phyloP scores from a whole-genome alignment of 495 filamentous ascomycete species.

The Lasiosphaeris hirsuta region DNA sequence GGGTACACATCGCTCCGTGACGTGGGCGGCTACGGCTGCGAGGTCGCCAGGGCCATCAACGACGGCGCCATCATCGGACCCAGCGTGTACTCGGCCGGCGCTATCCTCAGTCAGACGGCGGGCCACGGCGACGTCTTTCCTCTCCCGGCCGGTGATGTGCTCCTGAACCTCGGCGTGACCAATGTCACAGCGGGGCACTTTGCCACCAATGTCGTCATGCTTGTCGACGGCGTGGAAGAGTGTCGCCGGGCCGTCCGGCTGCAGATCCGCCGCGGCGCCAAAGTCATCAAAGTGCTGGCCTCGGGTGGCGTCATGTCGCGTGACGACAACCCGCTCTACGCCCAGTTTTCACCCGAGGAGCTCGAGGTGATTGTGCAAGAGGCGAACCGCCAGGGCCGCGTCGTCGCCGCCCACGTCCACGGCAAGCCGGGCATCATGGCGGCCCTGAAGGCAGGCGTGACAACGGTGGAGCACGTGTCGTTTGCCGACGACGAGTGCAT shows the following conservation, averaged over 20 bases:
- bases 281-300: constrained; percentile 49
- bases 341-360: constrained; percentile 51
- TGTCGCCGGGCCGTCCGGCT: constrained; percentile 45
- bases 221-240: constrained; percentile 49
- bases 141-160: constrained; percentile 33
- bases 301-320: constrained; percentile 46
- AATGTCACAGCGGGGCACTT: constrained; percentile 25
- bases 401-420: constrained; percentile 50
- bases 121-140: constrained; percentile 47
- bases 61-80: constrained; percentile 48
- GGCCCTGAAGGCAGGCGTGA: constrained; percentile 43
- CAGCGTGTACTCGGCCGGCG: constrained; percentile 44
- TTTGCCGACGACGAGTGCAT: constrained; percentile 46
- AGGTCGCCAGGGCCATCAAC: constrained; percentile 41
- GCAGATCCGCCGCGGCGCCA: constrained; percentile 49
- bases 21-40: constrained; percentile 43
- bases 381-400: constrained; percentile 40
- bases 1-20: constrained; percentile 55
- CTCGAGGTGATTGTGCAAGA: constrained; percentile 47
- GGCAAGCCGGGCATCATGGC: constrained; percentile 52
- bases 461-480: constrained; percentile 47
- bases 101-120: constrained; percentile 44
- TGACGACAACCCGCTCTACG: constrained; percentile 44
- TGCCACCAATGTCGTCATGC: constrained; percentile 17
- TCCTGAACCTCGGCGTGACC: constrained; percentile 28